Evolutionary conservation across 371 early-diverging fungal genomes (phyloP).

Genomic region (Zychaea mexicana): DNA sequence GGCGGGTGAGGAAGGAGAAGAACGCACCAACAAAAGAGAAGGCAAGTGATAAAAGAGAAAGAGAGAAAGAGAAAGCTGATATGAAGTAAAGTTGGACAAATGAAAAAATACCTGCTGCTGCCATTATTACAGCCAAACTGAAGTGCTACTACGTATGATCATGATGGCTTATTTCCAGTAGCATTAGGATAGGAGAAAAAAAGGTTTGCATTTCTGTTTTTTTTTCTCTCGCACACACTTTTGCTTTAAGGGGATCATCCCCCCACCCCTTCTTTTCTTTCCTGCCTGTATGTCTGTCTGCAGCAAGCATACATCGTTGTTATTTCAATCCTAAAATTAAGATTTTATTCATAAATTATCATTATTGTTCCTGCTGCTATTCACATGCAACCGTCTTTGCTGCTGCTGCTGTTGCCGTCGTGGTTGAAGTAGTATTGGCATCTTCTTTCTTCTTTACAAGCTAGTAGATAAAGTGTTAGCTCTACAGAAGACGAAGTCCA

Average conservation of each 20-base stretch:
- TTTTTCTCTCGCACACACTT: background rate
- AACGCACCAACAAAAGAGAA: constrained; percentile 12
- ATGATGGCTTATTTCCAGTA: constrained; percentile 2
- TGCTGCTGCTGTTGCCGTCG: background rate
- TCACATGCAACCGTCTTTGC: background rate
- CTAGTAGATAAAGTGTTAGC: no score
- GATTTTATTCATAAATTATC: background rate
- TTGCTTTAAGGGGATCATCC: background rate
- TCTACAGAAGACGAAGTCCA: no score
- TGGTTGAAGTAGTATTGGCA: background rate
- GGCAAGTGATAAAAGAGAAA: background rate
- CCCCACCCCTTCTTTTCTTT: background rate
- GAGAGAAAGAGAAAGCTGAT: constrained; percentile 11
- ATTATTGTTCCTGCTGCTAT: background rate
- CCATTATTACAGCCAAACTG: background rate
- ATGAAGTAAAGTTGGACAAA: background rate
- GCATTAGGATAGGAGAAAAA: constrained; percentile 12
- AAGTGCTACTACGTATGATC: no score
- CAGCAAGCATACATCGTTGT: background rate
- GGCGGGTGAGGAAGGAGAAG: constrained; percentile 5
- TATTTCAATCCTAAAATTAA: background rate
- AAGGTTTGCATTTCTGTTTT: background rate
- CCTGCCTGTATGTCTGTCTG: no score
- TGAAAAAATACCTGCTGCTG: no score
- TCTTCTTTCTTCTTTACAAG: background rate